phyloP scores from a whole-genome alignment of 495 filamentous ascomycete species.

The Podospora conica region DNA sequence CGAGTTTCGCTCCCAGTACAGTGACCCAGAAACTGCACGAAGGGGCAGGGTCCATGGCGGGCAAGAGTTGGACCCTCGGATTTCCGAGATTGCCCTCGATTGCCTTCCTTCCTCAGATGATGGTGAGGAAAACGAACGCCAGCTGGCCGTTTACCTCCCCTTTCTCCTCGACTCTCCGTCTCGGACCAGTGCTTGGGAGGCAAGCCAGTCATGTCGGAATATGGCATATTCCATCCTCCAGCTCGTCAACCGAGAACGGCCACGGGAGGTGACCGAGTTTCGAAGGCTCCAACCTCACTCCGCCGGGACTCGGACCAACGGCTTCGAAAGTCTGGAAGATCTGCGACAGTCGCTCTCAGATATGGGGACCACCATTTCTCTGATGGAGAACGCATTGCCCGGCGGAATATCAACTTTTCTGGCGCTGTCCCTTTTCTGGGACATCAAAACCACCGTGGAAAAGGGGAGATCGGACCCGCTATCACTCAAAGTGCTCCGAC shows the following conservation, averaged over 20 bases:
- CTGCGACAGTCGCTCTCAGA: conserved; percentile 10
- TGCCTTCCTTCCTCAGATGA: conserved; percentile 7
- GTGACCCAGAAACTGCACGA: conserved; percentile 13
- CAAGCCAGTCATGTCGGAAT: conserved; percentile 45
- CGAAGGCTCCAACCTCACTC: conserved; percentile 24
- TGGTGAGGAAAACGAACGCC: conserved; percentile 5
- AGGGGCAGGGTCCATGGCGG: background rate
- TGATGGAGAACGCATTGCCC: conserved; percentile 3
- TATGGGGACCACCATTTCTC: background rate
- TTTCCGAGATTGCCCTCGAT: conserved; percentile 44
- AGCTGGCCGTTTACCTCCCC: conserved; percentile 50
- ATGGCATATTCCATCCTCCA: conserved; percentile 57
- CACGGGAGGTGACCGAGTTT: conserved; percentile 24
- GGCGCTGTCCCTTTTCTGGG: conserved; percentile 37
- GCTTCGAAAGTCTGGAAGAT: background rate
- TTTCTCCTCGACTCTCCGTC: conserved; percentile 52
- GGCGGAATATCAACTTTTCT: conserved; percentile 24
- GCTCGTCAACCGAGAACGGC: conserved; percentile 16
- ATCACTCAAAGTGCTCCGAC: conserved; percentile 20
- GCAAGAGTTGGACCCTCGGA: conserved; percentile 38
- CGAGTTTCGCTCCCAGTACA: conserved; percentile 43
- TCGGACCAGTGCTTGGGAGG: conserved; percentile 58
- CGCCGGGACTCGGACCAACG: conserved; percentile 13
- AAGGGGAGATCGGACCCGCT: conserved; percentile 27
- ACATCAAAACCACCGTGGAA: conserved; percentile 33